Conservation (phyloP, 257 asterid species). For the Przewalskia tangutica region DNA sequence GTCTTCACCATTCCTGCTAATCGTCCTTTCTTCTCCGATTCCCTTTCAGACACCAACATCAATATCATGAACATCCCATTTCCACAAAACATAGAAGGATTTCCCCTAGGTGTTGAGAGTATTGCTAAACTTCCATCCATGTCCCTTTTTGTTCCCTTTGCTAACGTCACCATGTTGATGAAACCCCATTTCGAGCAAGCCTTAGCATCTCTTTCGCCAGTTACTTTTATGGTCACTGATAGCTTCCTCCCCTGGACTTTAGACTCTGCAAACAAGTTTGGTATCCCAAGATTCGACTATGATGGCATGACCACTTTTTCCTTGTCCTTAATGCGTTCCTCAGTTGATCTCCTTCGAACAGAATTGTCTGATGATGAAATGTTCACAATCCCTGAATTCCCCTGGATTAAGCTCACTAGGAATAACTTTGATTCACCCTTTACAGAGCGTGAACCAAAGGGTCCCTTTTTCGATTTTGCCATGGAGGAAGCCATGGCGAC, state of each 20-base stretch:
- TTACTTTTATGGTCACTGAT: background rate
- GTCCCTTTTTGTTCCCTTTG: background rate
- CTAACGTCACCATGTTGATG: background rate
- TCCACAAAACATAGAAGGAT: background rate
- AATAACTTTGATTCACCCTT: conserved; percentile 13
- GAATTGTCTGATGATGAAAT: conserved; percentile 29
- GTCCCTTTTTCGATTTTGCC: conserved; percentile 26
- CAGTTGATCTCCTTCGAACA: background rate
- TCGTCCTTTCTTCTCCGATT: background rate
- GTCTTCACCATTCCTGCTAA: background rate
- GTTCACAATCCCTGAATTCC: conserved; percentile 22
- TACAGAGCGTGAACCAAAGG: conserved; percentile 14
- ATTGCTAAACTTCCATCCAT: background rate
- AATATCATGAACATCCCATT: background rate
- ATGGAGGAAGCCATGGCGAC: conserved; percentile 2
- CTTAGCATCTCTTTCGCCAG: background rate
- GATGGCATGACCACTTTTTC: conserved; percentile 37
- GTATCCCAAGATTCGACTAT: conserved; percentile 41
- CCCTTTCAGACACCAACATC: background rate
- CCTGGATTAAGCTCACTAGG: conserved; percentile 36
- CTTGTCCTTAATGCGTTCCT: background rate
- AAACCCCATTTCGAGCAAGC: background rate
- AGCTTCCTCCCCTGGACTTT: background rate
- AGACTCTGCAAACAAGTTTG: conserved; percentile 11
- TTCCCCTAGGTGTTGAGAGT: background rate